These are phyloP conservation scores for Nitzschia inconspicua DNA, from an alignment of 108 stramenopile genomes.

Conservation along the genomic window DNA sequence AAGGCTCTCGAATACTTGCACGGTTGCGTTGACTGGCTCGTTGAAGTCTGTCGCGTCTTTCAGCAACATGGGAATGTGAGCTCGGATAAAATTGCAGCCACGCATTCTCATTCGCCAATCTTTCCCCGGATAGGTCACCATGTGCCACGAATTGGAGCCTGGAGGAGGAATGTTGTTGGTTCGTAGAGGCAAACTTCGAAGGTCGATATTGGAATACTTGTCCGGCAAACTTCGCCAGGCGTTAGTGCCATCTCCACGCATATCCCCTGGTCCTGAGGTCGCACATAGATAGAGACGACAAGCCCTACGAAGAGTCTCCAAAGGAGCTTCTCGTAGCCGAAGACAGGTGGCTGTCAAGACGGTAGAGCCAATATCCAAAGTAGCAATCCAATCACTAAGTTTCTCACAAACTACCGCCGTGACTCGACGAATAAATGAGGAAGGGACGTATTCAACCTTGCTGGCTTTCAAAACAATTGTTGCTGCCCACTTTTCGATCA, in stretches of 20 bases:
- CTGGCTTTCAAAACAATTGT: constrained; percentile 19
- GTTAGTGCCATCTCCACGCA: constrained; percentile 76
- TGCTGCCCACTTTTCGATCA: constrained; percentile 51
- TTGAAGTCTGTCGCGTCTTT: background rate
- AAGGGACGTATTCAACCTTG: constrained; percentile 23
- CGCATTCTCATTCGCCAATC: constrained; percentile 57
- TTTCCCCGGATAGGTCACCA: constrained; percentile 59
- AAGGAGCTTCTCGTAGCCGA: constrained; percentile 64
- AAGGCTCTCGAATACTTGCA: constrained; percentile 31
- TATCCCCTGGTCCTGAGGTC: constrained; percentile 68
- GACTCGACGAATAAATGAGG: constrained; percentile 10
- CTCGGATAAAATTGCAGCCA: constrained; percentile 29
- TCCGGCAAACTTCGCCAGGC: constrained; percentile 65
- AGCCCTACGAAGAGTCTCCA: constrained; percentile 40
- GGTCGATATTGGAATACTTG: constrained; percentile 6
- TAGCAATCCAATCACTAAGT: background rate
- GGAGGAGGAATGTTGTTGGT: constrained; percentile 20
- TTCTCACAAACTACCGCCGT: background rate
- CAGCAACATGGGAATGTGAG: constrained; percentile 16
- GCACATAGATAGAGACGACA: constrained; percentile 71
- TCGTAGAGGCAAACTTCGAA: constrained; percentile 4
- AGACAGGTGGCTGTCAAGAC: constrained; percentile 17
- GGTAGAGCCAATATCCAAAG: background rate
- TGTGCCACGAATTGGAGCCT: constrained; percentile 47
- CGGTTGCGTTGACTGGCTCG: background rate